Conservation (phyloP, 768 basidiomycete species). For the Terana coerulea region DNA sequence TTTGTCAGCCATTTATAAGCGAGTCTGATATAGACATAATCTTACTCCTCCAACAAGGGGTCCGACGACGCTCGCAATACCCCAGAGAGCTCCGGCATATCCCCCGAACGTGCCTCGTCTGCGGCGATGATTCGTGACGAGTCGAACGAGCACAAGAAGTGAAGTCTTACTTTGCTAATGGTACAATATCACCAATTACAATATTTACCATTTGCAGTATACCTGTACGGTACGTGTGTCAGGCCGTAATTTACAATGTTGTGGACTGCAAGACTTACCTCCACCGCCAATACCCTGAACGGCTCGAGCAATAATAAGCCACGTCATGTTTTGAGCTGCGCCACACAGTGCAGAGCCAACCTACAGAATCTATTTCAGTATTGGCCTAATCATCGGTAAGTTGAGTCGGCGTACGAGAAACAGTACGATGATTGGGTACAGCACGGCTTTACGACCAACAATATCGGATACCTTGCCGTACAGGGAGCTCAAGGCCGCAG, state of each 20-base stretch:
- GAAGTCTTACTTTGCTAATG: conserved; percentile 31
- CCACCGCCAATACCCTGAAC: conserved; percentile 43
- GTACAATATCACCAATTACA: conserved; percentile 37
- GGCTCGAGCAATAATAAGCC: conserved; percentile 37
- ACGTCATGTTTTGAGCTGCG: conserved; percentile 39
- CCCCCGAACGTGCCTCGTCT: conserved; percentile 39
- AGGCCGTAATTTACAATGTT: too few relatives aligned
- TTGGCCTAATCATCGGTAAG: not conserved
- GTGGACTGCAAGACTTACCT: conserved; percentile 11
- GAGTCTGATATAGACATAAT: too few relatives aligned
- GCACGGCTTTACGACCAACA: conserved; percentile 33
- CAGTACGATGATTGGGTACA: conserved; percentile 32
- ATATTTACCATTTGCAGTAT: conserved; percentile 35
- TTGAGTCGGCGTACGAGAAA: conserved; percentile 28
- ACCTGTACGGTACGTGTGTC: not conserved
- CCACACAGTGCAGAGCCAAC: conserved; percentile 38
- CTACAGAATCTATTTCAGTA: conserved; percentile 17
- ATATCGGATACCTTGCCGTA: conserved; percentile 31
- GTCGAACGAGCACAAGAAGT: too few relatives aligned
- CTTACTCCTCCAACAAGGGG: conserved; percentile 4
- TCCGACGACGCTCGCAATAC: conserved; percentile 22
- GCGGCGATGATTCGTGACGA: too few relatives aligned
- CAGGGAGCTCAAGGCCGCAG: conserved; percentile 22
- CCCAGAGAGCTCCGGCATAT: conserved; percentile 37
- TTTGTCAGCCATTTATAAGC: too few relatives aligned